phyloP scores from a whole-genome alignment of 2,329 filamentous ascomycete species.

The Colletotrichum abscissum region DNA sequence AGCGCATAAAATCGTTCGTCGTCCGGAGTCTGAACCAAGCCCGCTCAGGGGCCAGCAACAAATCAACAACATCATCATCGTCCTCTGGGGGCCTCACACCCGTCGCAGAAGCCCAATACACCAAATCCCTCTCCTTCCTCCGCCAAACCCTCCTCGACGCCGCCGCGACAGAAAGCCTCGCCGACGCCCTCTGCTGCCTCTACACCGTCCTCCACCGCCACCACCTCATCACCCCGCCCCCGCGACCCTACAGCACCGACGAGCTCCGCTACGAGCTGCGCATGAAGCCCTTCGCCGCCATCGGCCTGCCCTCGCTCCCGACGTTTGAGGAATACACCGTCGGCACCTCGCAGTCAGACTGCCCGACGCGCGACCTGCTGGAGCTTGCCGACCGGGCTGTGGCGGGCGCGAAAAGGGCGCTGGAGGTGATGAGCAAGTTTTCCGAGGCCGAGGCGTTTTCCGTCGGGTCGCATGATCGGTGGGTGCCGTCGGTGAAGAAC shows the following conservation, averaged over 20 bases:
- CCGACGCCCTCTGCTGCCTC: slow-evolving; percentile 67
- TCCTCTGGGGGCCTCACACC: slow-evolving; percentile 39
- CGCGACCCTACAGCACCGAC: slow-evolving; percentile 74
- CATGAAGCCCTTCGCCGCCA: slow-evolving; percentile 83
- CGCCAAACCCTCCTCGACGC: slow-evolving; percentile 73
- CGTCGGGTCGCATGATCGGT: slow-evolving; percentile 69
- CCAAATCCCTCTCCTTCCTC: slow-evolving; percentile 64
- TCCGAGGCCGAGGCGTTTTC: slow-evolving; percentile 64
- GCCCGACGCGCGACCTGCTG: slow-evolving; percentile 53
- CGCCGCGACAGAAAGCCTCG: slow-evolving; percentile 68
- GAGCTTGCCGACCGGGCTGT: slow-evolving; percentile 58
- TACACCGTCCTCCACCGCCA: slow-evolving; percentile 75
- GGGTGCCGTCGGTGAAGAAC: slow-evolving; percentile 69
- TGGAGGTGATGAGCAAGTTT: slow-evolving; percentile 67
- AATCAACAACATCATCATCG: no score
- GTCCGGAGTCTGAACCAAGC: slow-evolving; percentile 51
- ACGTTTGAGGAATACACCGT: slow-evolving; percentile 69
- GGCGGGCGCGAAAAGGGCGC: slow-evolving; percentile 62
- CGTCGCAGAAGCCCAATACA: slow-evolving; percentile 55
- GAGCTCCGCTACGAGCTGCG: slow-evolving; percentile 82
- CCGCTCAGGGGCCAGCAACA: neutral
- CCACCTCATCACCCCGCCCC: slow-evolving; percentile 60
- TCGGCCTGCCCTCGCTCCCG: slow-evolving; percentile 76
- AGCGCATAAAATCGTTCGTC: slow-evolving; percentile 78
- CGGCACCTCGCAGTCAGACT: slow-evolving; percentile 54